A percentile compares a stretch with the other conserved stretches of the same genome.
phyloP scores from a whole-genome alignment of 257 asterid species.

The Prunella vulgaris region DNA sequence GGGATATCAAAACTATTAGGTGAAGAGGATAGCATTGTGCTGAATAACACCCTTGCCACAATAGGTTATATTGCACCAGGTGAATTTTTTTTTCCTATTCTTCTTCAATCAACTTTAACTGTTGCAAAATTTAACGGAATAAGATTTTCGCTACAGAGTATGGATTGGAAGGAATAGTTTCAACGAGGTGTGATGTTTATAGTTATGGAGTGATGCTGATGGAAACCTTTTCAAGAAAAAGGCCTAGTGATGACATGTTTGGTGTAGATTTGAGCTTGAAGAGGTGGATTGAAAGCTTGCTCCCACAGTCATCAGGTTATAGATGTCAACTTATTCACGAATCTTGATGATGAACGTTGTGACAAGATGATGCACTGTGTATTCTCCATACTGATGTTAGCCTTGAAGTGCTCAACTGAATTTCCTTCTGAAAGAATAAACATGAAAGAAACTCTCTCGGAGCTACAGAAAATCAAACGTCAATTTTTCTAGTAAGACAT shows the following conservation, averaged over 20 bases:
- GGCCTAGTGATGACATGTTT: not conserved
- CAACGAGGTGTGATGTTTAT: too few species aligned
- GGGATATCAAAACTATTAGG: not conserved
- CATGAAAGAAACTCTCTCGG: not conserved
- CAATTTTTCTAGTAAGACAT: not conserved
- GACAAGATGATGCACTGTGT: not conserved
- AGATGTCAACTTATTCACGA: not conserved
- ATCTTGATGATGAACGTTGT: not conserved
- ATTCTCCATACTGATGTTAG: not conserved
- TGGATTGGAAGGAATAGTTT: too few species aligned
- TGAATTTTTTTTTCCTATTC: not conserved
- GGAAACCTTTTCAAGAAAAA: not conserved
- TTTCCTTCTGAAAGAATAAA: not conserved
- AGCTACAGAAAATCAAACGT: not conserved
- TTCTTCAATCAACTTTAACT: not conserved
- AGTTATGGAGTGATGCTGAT: not conserved
- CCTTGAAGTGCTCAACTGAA: not conserved
- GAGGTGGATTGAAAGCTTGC: not conserved
- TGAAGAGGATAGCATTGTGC: not conserved
- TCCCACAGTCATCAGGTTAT: not conserved
- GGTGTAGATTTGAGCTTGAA: not conserved
- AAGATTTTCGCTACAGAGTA: too few species aligned
- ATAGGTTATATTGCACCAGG: slow-evolving; percentile 6
- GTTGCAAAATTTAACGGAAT: too few species aligned
- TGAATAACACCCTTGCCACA: not conserved